A percentile compares a stretch with the other conserved stretches of the same genome.
These are phyloP conservation scores for Fusarium acutatum DNA, from an alignment of 2,329 filamentous ascomycete genomes.

Conservation along the genomic window DNA sequence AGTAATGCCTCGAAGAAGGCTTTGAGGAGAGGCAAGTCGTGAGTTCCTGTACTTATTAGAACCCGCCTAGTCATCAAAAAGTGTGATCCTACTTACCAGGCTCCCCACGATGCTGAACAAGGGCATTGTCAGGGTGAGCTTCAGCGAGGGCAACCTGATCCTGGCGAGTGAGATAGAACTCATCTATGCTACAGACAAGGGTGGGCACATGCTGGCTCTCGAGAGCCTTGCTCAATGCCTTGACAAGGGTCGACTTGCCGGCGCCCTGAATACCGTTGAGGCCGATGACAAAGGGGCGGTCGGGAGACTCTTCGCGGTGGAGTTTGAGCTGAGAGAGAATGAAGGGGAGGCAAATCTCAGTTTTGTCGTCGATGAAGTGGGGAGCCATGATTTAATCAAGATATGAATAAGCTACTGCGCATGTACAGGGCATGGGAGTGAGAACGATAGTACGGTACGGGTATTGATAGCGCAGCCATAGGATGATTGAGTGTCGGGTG, in stretches of 20 bases:
- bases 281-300: slow-evolving; percentile 79
- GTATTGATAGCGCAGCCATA: slow-evolving; percentile 18
- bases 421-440: slow-evolving; percentile 14
- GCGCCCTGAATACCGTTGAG: slow-evolving; percentile 92
- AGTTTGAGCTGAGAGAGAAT: slow-evolving; percentile 68
- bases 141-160: slow-evolving; percentile 72
- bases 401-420: slow-evolving; percentile 3
- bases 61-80: background rate
- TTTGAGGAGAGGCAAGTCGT: slow-evolving; percentile 74
- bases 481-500: slow-evolving; percentile 11
- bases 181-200: slow-evolving; percentile 83
- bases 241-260: slow-evolving; percentile 89
- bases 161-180: slow-evolving; percentile 82
- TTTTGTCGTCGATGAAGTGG: slow-evolving; percentile 77
- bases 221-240: slow-evolving; percentile 69
- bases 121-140: slow-evolving; percentile 73
- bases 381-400: slow-evolving; percentile 39
- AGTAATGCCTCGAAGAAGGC: slow-evolving; percentile 69
- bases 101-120: slow-evolving; percentile 84
- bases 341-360: slow-evolving; percentile 79
- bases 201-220: slow-evolving; percentile 66
- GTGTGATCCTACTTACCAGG: slow-evolving; percentile 61
- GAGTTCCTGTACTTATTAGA: slow-evolving; percentile 57
- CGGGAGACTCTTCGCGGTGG: slow-evolving; percentile 53
- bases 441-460: slow-evolving; percentile 2